Base-by-base conservation (phyloP, 345 rosid species). In the Brassica incana region DNA sequence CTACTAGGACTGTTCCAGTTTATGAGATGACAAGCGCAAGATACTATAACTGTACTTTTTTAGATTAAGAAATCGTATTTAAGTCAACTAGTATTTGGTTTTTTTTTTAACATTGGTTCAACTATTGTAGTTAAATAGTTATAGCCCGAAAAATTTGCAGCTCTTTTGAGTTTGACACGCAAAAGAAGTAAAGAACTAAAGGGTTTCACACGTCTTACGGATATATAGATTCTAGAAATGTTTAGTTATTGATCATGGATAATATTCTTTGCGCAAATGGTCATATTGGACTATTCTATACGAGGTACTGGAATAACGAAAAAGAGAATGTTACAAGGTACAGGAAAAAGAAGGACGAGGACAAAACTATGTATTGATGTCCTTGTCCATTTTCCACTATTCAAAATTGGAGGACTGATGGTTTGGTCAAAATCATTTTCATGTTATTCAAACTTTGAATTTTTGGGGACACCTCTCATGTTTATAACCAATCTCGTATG, bases 321-420 rank as follows among this genome's bases (percentile, higher is more conserved):
- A 52, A 73, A 67, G 65, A 48, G 69, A 68, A 79, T 45, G 58
- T 67, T 73, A 48, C 18, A 8, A 58, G 58, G 32, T 74, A 61
- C 45, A 20, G 23, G 33, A 65, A 32, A 67, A 32, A 11, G 58
- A 35, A 1, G n/a, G 65, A 62, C 14, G 36, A 63, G 10, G 72
- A 69, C 75, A 54, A 18, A 75, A 18, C 23, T 8, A 27, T n/a
- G 29, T 35, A 8, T 60, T 20, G 6, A 52, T 27, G 78, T 80
- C 79, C 50, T 74, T 74, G 54, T 80, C 83, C 61, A 69, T 65
- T 80, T 74, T 69, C 40, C 10, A 12, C 8, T 36, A 69, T 80
- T 74, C 82, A 74, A 74, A 74, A 35, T 74, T 74, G 78, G 75
- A 61, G 71, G 78, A 35, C 69, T 74, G 75, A 74, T 69, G 18